Evolutionary conservation across 179 eudicot species (phyloP).

Genomic region (Amaranthus tricolor): DNA sequence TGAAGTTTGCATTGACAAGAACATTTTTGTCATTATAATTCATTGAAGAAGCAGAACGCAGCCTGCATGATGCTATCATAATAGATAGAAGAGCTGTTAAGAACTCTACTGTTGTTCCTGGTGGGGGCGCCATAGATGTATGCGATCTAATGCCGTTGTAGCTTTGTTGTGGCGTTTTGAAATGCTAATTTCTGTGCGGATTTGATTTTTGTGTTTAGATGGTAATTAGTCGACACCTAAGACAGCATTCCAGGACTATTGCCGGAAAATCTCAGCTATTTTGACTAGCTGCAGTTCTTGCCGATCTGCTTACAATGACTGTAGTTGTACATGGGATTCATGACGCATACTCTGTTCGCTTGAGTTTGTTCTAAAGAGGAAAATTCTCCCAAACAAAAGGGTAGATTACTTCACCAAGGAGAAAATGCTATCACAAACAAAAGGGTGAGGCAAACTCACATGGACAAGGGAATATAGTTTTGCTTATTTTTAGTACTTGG

Average conservation of each 20-base stretch:
- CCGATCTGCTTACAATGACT: too few species aligned
- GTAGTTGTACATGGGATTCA: too few species aligned
- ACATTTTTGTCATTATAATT: conserved; percentile 47
- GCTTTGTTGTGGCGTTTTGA: not conserved
- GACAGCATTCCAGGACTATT: conserved; percentile 93
- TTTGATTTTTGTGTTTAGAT: conserved; percentile 43
- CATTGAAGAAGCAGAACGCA: conserved; percentile 98
- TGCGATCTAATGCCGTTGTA: conserved; percentile 5
- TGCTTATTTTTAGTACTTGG: too few species aligned
- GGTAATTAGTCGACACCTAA: conserved; percentile 87
- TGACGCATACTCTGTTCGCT: too few species aligned
- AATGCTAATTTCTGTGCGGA: conserved; percentile 6
- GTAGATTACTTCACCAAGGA: too few species aligned
- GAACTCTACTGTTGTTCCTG: conserved; percentile 94
- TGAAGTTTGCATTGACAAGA: conserved; percentile 7
- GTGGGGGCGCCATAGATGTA: conserved; percentile 99
- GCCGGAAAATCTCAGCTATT: conserved; percentile 95
- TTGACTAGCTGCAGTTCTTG: too few species aligned
- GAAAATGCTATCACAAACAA: too few species aligned
- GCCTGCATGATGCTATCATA: conserved; percentile 99
- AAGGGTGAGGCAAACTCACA: too few species aligned
- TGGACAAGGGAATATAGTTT: too few species aligned
- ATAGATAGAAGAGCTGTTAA: conserved; percentile 95
- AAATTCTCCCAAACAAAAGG: too few species aligned
- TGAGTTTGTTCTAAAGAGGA: too few species aligned